These are phyloP conservation scores for Chrysoporthe deuterocubensis DNA, from an alignment of 2,329 filamentous ascomycete genomes.

Conservation along the genomic window DNA sequence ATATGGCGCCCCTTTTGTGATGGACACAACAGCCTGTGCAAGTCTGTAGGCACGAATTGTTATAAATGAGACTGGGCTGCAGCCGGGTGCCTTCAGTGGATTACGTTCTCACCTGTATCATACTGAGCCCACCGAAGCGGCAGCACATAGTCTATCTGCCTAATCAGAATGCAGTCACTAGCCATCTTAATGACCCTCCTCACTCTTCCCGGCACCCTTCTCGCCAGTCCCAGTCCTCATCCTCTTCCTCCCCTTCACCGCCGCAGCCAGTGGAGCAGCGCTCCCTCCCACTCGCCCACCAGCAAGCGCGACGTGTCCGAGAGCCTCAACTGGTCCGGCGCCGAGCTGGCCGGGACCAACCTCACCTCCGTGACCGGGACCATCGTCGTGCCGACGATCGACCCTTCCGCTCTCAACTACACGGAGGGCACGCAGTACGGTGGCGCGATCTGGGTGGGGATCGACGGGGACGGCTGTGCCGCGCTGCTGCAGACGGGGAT, in stretches of 20 bases:
- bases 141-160: not conserved
- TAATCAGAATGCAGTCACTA: not conserved
- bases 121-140: not conserved
- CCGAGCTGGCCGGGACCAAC: constrained; percentile 2
- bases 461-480: not conserved
- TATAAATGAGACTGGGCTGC: not conserved
- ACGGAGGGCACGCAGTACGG: constrained; percentile 2
- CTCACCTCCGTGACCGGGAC: not conserved
- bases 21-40: not conserved
- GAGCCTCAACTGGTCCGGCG: constrained; percentile 5
- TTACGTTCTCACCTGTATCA: not conserved
- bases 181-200: not conserved
- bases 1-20: not conserved
- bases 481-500: constrained; percentile 2
- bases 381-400: not conserved
- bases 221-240: not conserved
- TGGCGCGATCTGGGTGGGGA: not conserved
- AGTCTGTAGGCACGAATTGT: not conserved
- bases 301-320: not conserved
- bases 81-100: not conserved
- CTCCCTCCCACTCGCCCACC: not conserved
- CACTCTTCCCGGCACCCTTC: not conserved
- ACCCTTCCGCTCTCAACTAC: not conserved
- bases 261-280: not conserved
- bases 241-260: not conserved